Evolutionary conservation across 2,329 filamentous ascomycete genomes (phyloP).

Genomic region (Pezicula rhizophila): DNA sequence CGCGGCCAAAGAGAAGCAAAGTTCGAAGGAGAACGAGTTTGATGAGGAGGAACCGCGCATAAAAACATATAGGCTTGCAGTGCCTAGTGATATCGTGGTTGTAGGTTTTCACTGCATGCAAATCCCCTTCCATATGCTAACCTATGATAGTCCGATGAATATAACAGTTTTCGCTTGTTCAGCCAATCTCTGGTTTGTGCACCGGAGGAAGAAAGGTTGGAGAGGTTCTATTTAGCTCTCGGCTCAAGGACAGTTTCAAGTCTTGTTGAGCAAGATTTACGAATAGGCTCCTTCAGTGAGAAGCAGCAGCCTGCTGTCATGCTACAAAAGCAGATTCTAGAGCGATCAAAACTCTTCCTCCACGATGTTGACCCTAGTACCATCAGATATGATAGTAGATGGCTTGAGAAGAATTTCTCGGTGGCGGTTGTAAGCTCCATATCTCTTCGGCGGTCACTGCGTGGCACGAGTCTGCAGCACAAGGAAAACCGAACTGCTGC

Average conservation of each 20-base stretch:
- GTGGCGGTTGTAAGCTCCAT: slow-evolving; percentile 77
- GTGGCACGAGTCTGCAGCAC: slow-evolving; percentile 62
- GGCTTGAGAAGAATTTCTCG: slow-evolving; percentile 79
- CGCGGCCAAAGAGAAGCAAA: slow-evolving; percentile 16
- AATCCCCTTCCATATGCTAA: slow-evolving; percentile 2
- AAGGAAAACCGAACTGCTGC: slow-evolving; percentile 72
- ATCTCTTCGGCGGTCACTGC: slow-evolving; percentile 69
- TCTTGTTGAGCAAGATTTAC: slow-evolving; percentile 72
- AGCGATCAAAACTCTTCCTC: slow-evolving; percentile 83
- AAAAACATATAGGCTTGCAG: slow-evolving; percentile 62
- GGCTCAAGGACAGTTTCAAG: slow-evolving; percentile 72
- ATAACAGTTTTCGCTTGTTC: slow-evolving; percentile 83
- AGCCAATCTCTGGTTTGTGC: slow-evolving; percentile 78
- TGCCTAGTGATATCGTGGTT: slow-evolving; percentile 67
- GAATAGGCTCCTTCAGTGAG: slow-evolving; percentile 50
- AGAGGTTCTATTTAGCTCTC: slow-evolving; percentile 76
- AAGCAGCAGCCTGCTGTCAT: slow-evolving; percentile 65
- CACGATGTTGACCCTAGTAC: slow-evolving; percentile 66
- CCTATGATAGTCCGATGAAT: slow-evolving; percentile 60
- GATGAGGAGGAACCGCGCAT: slow-evolving; percentile 36
- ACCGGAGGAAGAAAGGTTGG: slow-evolving; percentile 81
- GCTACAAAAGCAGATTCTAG: slow-evolving; percentile 75
- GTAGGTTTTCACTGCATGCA: slow-evolving; percentile 16
- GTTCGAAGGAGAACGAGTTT: slow-evolving; percentile 31
- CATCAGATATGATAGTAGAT: slow-evolving; percentile 82